Evolutionary conservation across 495 filamentous ascomycete species (phyloP).

Genomic region (Thermothielavioides terrestris): DNA sequence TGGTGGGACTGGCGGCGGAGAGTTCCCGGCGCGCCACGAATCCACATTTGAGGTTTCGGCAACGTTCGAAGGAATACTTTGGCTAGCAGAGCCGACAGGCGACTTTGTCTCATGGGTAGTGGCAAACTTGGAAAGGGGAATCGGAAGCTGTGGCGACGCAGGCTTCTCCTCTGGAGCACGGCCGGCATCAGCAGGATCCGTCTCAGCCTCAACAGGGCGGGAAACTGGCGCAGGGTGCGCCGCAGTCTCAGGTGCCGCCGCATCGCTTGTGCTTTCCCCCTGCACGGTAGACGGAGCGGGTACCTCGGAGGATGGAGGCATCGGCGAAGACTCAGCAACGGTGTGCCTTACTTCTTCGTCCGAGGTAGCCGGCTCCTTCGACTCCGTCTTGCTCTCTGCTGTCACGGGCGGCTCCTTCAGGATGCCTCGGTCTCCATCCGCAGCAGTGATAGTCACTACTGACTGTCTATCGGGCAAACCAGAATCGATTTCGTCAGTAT

Average conservation of each 20-base stretch:
- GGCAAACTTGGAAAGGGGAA: conserved; percentile 44
- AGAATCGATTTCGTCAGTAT: background rate
- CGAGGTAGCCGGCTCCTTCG: background rate
- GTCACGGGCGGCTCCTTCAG: background rate
- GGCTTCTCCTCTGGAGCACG: background rate
- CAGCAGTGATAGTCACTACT: background rate
- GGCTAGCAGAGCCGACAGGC: conserved; percentile 2
- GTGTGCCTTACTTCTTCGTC: background rate
- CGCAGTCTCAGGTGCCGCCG: background rate
- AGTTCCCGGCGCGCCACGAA: conserved; percentile 1
- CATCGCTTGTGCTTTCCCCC: background rate
- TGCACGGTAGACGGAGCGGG: background rate
- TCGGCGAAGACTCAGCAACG: background rate
- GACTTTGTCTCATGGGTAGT: conserved; percentile 30
- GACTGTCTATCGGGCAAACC: conserved; percentile 6
- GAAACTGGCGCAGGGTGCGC: background rate
- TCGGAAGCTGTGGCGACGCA: conserved; percentile 19
- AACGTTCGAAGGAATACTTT: conserved; percentile 12
- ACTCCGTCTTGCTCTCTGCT: background rate
- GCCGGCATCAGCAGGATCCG: background rate
- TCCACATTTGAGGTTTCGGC: background rate
- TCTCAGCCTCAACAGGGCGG: background rate
- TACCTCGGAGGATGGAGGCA: conserved; percentile 22
- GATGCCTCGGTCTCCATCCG: background rate
- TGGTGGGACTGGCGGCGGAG: background rate